Evolutionary conservation across 441 rosid species (phyloP), one percentile per base, ranked within the genome.

Genomic region (Theobroma grandiflorum): DNA sequence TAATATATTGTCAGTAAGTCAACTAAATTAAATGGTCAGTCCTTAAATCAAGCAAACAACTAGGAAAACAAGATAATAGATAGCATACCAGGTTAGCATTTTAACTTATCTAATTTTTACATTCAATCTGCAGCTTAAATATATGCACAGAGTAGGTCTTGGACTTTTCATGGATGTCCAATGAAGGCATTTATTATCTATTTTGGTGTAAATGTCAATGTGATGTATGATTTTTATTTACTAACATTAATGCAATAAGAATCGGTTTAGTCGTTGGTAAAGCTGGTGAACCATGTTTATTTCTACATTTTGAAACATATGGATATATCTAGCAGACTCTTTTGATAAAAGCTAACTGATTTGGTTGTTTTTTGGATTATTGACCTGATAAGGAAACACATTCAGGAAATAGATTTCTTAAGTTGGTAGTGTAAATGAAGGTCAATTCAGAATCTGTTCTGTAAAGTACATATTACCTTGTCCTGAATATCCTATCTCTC

Each of bases 131-230:
- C 33, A 31, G 37, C 65, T 31, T 12, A 33, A 1, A 31, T 62
- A 62, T 31, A 2, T 0, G 2, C 66, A 10, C 15, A 18, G 8
- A 66, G n/a, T 40, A n/a, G 9, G 15, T 66, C 31, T 8, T 38
- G 40, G 71, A n/a, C 40, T 26, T 61, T 58, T 12, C 65, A 26
- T 11, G 16, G 38, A 26, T 61, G 65, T 61, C 26, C 16, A 12
- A 4, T 61, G 65, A 33, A 31, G n/a, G 31, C 71, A 40, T 18
- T 66, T 18, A 1, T 66, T 38, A 4, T 8, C 20, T 4, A 10
- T 67, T 65, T 22, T 67, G 47, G 45, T 64, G 31, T 42, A 67
- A 61, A 42, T 67, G 16, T 20, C 50, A 67, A n/a, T n/a, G 35
- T 42, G 52, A 40, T 40, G 50, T 42, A 42, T 42, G 52, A 67